Evolutionary conservation across 2,329 filamentous ascomycete species (phyloP), one percentile per base, ranked within the genome.

Genomic region (Coleophoma crateriformis): DNA sequence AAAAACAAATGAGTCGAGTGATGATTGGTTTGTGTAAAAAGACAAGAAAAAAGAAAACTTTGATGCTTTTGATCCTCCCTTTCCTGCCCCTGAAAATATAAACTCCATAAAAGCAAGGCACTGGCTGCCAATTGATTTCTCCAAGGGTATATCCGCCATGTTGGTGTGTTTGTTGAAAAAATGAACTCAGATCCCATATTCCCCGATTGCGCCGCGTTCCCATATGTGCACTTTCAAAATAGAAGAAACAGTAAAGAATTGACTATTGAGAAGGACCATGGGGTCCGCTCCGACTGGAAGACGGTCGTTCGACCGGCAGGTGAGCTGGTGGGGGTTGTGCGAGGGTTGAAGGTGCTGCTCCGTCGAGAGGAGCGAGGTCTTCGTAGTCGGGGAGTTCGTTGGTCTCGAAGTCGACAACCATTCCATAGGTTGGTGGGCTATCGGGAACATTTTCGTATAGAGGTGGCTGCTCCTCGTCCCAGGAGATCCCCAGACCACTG

Each of bases 401-500:
- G 2, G 56, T 50, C 46, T 61, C 61, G 1, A 55, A 27, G 12
- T 58, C 56, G 4, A 50, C 33, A 8, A 44, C 27, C 14, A 54
- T 50, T 13, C 50, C 50, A 68, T 91, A 91, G 6, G 75, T 77
- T 0, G 92, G 92, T 45, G 92, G 92, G 61, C 86, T 90, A 2
- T 83, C 85, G 1, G 92, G 91, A 39, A 97, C 90, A 64, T 97
- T 90, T 68, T 94, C 87, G 70, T 99, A 99, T 58, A 95, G 81
- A 1, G 92, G 92, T 12, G 92, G 92, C 63, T 88, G 84, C 73
- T 99, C 92, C 69, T 96, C 92, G 60, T 96, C 91, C 91, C 91
- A 96, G 61, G 86, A 88, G 61, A 96, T 90, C 46, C 90, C 90
- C 64, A 95, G 80, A 20, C 91, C 91, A 20, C 81, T 81, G 52